Evolutionary conservation across 352 stramenopile genomes (phyloP).

Genomic region (Globisporangium sylvaticum): DNA sequence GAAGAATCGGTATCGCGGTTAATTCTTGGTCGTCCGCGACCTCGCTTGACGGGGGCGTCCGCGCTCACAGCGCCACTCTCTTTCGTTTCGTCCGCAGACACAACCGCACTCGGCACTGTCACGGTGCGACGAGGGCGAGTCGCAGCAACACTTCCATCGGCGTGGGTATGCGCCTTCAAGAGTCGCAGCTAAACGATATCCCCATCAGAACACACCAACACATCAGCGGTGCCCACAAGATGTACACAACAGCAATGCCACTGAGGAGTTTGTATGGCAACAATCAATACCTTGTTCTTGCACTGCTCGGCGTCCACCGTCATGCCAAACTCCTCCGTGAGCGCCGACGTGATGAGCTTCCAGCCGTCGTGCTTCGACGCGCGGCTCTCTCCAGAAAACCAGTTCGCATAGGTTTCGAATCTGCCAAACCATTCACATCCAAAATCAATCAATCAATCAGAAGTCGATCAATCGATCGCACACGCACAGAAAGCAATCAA

Average conservation of each 20-base stretch:
- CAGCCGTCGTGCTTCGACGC: constrained; percentile 2
- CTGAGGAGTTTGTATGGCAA: no score
- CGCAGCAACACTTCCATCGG: background rate
- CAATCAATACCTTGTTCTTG: constrained; percentile 7
- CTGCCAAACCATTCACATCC: background rate
- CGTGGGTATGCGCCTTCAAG: background rate
- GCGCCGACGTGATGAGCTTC: background rate
- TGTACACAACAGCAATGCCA: no score
- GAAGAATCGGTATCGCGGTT: background rate
- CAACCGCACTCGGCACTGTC: background rate
- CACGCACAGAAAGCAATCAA: no score
- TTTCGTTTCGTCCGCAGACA: background rate
- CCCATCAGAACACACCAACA: background rate
- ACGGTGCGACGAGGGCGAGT: background rate
- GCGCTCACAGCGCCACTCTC: background rate
- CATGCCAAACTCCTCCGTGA: constrained; percentile 7
- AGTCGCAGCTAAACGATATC: background rate
- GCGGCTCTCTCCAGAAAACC: background rate
- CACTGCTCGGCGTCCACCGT: constrained; percentile 8
- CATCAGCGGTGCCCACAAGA: background rate
- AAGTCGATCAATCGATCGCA: background rate
- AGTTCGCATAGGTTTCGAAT: background rate
- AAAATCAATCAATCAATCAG: background rate
- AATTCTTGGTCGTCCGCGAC: background rate
- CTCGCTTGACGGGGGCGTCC: background rate